Evolutionary conservation across 2,329 filamentous ascomycete genomes (phyloP), one percentile per base, ranked within the genome.

Genomic region (Uncinocarpus reesii): DNA sequence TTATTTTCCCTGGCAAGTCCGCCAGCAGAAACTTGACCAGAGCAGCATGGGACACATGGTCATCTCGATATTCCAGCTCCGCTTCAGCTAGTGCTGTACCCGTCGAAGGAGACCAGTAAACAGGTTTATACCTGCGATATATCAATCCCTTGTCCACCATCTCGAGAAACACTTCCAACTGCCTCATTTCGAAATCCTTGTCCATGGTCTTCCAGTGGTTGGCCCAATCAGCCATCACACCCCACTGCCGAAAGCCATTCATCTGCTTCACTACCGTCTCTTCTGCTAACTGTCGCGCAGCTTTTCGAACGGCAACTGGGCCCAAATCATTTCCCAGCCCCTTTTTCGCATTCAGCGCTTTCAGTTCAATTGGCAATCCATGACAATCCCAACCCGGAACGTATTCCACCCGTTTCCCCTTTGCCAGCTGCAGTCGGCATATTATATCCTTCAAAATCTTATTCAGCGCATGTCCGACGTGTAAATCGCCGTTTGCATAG

Each of bases 381-480:
- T 98, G 92, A 56, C 92, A 98, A 64, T 98, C 93, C 92, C 92
- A 98, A 38, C 92, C 90, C 1, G 92, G 92, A 13, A 88, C 74
- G 61, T 93, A 98, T 32, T 80, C 74, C 28, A 96, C 81, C 53
- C 79, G 75, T 56, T 78, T 81, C 15, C 86, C 92, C 60, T 83
- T 77, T 52, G 85, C 80, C 52, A 96, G 71, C 68, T 95, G 81
- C 52, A 83, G 80, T 34, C 92, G 79, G 57, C 88, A 75, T 53
- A 94, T 86, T 60, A 96, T 85, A 67, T 98, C 92, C 71, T 98
- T 98, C 51, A 95, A 74, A 57, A 96, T 83, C 70, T 98, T 98
- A 68, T 98, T 98, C 62, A 98, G 72, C 29, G 92, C 88, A 72
- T 98, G 92, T 2, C 92, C 92, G 52, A 93, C 80, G 61, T 98